Percentiles rank a stretch among this genome's conserved stretches.
Conservation (phyloP, 2,329 filamentous ascomycete species). For the Fusarium stilboides region DNA sequence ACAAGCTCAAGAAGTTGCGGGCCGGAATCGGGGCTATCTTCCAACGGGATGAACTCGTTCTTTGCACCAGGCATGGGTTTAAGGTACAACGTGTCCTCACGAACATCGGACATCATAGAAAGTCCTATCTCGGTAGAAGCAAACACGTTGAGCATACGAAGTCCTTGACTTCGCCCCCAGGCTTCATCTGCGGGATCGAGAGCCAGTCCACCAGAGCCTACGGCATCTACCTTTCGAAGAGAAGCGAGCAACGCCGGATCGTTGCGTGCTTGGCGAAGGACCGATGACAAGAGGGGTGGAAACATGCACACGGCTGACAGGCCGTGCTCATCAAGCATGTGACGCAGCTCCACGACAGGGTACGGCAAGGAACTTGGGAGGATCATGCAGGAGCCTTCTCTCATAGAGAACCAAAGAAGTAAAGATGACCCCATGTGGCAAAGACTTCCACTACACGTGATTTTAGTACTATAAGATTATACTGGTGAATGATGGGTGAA, state of each 20-base stretch:
- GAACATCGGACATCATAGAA: constrained; percentile 6
- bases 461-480: background rate
- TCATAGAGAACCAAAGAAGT: constrained; percentile 3
- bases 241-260: constrained; percentile 21
- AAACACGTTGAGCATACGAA: constrained; percentile 28
- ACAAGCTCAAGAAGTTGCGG: constrained; percentile 34
- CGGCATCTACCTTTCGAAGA: constrained; percentile 16
- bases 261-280: constrained; percentile 28
- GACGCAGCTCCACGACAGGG: constrained; percentile 6
- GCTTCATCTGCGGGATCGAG: constrained; percentile 17
- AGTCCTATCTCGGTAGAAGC: constrained; percentile 32
- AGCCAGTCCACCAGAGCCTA: constrained; percentile 14
- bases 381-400: constrained; percentile 29
- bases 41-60: constrained; percentile 27
- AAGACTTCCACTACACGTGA: constrained; percentile 32
- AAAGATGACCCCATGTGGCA: constrained; percentile 28
- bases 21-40: background rate
- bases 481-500: accelerated
- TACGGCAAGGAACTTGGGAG: constrained; percentile 34
- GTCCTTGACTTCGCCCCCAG: constrained; percentile 29
- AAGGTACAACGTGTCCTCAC: constrained; percentile 1
- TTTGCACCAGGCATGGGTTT: background rate
- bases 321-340: constrained; percentile 21
- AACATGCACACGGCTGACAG: constrained; percentile 23
- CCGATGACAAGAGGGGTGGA: constrained; percentile 11